These are phyloP conservation scores for Marsdenia floribunda DNA, from an alignment of 257 asterid genomes.

Conservation along the genomic window DNA sequence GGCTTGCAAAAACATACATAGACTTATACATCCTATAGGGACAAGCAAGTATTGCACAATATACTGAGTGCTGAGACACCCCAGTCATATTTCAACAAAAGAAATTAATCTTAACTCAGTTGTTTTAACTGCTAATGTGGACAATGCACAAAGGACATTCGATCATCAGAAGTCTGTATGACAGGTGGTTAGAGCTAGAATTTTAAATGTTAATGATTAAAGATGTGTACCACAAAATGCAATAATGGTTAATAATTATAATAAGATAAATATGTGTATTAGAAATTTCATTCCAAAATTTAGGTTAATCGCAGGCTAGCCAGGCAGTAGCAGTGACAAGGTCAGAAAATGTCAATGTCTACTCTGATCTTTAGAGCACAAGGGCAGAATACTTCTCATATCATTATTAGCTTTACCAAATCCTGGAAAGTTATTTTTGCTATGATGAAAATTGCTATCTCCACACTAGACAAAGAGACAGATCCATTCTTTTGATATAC, in stretches of 20 bases:
- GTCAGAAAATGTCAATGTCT: background rate
- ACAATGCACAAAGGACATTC: background rate
- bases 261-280: background rate
- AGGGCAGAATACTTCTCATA: background rate
- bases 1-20: background rate
- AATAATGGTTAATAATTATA: background rate
- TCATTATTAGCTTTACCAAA: too few species aligned
- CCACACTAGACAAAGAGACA: background rate
- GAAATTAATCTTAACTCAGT: background rate
- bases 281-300: background rate
- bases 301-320: background rate
- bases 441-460: background rate
- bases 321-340: too few species aligned
- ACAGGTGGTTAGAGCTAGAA: background rate
- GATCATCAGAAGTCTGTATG: background rate
- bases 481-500: background rate
- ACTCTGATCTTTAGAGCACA: background rate
- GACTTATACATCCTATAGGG: background rate
- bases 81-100: too few species aligned
- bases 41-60: background rate
- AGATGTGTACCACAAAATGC: background rate
- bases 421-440: background rate
- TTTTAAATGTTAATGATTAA: background rate
- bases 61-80: background rate
- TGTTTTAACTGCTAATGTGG: background rate